A percentile compares a stretch with the other conserved stretches of the same genome.
These are phyloP conservation scores for Euphorbia celastroides DNA, from an alignment of 441 rosid genomes.

Conservation along the genomic window DNA sequence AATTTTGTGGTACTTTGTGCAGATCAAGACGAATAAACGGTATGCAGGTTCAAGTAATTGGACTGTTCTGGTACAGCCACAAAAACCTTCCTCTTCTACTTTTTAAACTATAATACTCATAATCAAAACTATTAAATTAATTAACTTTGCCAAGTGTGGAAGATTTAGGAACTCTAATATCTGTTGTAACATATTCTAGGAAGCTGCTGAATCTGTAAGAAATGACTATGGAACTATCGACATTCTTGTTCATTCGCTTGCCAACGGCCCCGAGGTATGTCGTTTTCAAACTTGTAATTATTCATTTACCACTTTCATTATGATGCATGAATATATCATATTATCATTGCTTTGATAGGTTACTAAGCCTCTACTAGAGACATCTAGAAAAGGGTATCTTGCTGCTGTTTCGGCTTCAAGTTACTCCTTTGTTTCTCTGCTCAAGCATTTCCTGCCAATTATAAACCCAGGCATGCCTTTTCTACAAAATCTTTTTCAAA, in stretches of 20 bases:
- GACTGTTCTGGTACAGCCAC: slow-evolving; percentile 21
- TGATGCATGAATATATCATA: background rate
- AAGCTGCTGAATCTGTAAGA: slow-evolving; percentile 61
- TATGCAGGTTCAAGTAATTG: slow-evolving; percentile 24
- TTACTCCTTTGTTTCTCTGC: slow-evolving; percentile 80
- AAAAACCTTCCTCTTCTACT: background rate
- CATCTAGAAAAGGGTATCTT: slow-evolving; percentile 87
- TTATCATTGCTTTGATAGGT: slow-evolving; percentile 30
- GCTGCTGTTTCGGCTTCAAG: slow-evolving; percentile 94
- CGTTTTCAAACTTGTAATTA: background rate
- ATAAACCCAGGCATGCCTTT: slow-evolving; percentile 69
- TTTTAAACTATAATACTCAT: background rate
- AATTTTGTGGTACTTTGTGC: slow-evolving; percentile 15
- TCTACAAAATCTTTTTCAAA: background rate
- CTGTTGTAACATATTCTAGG: slow-evolving; percentile 35
- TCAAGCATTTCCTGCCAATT: slow-evolving; percentile 77
- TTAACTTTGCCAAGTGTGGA: background rate
- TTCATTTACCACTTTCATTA: background rate
- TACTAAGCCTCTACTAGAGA: slow-evolving; percentile 79
- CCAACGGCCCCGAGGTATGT: slow-evolving; percentile 91
- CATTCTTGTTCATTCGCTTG: slow-evolving; percentile 94
- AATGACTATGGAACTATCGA: slow-evolving; percentile 87
- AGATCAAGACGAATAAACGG: slow-evolving; percentile 25
- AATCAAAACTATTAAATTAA: background rate
- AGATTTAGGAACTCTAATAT: background rate